Evolutionary conservation across 805 yeast species (phyloP).

Genomic region (Wickerhamiella hasegawae): DNA sequence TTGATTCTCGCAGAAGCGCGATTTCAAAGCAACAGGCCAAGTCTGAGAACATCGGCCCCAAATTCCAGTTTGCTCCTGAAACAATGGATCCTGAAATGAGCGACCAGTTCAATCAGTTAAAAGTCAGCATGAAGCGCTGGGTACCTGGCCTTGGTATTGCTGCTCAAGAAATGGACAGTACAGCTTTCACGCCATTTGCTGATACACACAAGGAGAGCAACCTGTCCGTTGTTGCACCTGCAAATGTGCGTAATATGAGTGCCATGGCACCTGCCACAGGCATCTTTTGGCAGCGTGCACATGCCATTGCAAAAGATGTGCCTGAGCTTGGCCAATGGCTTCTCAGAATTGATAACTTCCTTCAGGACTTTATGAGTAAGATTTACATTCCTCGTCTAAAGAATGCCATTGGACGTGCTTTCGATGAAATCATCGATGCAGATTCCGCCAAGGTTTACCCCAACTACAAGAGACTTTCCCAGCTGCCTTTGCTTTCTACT

Average conservation of each 20-base stretch:
- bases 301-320: background rate
- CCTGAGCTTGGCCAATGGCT: conserved; percentile 9
- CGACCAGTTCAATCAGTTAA: conserved; percentile 25
- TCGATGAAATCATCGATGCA: conserved; percentile 30
- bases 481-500: conserved; percentile 24
- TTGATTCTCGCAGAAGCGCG: background rate
- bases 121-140: conserved; percentile 36
- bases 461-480: conserved; percentile 17
- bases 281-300: conserved; percentile 42
- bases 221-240: conserved; percentile 20
- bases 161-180: conserved; percentile 20
- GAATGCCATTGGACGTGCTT: conserved; percentile 35
- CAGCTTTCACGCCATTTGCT: conserved; percentile 12
- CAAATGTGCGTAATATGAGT: conserved; percentile 66
- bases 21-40: conserved; percentile 1
- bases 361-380: conserved; percentile 45
- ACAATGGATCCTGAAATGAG: conserved; percentile 19
- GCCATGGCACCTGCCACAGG: conserved; percentile 59
- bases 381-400: conserved; percentile 52
- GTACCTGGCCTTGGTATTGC: conserved; percentile 48
- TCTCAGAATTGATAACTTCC: conserved; percentile 30
- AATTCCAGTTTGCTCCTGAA: conserved; percentile 14
- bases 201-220: conserved; percentile 11
- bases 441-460: conserved; percentile 25
- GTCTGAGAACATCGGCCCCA: conserved; percentile 5